Conservation (phyloP, 1,284 basidiomycete species). For the Puccinia novopanici region DNA sequence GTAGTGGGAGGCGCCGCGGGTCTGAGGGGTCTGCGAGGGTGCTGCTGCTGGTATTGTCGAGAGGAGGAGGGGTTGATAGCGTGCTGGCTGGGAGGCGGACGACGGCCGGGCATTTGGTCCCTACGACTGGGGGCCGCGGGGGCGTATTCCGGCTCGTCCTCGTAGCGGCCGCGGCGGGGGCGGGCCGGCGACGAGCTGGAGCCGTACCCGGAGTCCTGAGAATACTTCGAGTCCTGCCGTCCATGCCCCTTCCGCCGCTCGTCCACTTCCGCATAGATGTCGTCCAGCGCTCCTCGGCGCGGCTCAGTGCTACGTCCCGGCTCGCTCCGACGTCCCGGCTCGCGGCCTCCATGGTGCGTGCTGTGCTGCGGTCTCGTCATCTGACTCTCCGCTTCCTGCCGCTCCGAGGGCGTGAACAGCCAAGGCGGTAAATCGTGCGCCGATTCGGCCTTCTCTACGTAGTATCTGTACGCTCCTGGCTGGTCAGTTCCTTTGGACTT, state of each 20-base stretch:
- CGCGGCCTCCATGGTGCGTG: not conserved
- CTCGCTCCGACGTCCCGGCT: not conserved
- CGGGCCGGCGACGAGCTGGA: constrained; percentile 17
- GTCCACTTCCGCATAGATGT: constrained; percentile 29
- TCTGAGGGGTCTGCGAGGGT: not conserved
- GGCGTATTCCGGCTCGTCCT: not conserved
- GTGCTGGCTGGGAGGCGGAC: not conserved
- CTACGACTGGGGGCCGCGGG: not conserved
- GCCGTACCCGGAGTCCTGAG: constrained; percentile 45
- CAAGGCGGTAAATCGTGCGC: constrained; percentile 41
- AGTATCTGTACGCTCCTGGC: constrained; percentile 2
- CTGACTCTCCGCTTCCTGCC: not conserved
- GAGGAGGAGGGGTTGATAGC: not conserved
- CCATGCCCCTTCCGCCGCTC: not conserved
- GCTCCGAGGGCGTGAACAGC: constrained; percentile 36
- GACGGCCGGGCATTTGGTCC: not conserved
- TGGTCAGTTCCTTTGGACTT: not conserved
- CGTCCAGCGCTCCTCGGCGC: constrained; percentile 1
- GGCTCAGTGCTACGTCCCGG: not conserved
- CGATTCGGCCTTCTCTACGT: constrained; percentile 40
- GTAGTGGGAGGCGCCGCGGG: constrained; percentile 1
- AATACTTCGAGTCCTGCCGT: constrained; percentile 18
- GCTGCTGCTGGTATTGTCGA: not conserved
- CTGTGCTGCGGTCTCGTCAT: not conserved
- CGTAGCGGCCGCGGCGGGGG: not conserved